Evolutionary conservation across 192 early-diverging fungal species (phyloP).

Genomic region (Linnemannia hyalina): DNA sequence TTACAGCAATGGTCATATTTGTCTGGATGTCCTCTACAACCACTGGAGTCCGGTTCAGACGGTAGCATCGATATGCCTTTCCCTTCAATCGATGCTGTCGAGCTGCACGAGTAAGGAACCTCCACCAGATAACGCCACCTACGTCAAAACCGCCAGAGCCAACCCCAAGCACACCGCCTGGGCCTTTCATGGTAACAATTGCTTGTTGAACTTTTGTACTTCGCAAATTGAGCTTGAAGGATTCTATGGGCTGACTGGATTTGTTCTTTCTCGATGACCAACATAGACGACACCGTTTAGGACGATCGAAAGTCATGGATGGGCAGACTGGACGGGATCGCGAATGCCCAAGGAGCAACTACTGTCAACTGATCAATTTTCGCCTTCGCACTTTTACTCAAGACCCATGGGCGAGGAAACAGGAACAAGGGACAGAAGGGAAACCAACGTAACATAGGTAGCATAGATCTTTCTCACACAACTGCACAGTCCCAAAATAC

Average conservation of each 20-base stretch:
- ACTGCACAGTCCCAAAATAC: neutral
- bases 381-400: neutral
- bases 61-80: constrained; percentile 89
- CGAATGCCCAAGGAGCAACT: neutral
- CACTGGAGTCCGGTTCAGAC: constrained; percentile 96
- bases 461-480: neutral
- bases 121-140: constrained; percentile 70
- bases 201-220: neutral
- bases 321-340: neutral
- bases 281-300: constrained; percentile 49
- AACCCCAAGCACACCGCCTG: constrained; percentile 73
- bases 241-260: neutral
- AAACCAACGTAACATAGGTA: neutral
- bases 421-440: neutral
- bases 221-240: neutral
- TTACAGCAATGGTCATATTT: constrained; percentile 97
- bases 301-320: neutral
- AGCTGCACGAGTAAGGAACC: constrained; percentile 74
- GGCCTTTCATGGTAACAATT: constrained; percentile 65
- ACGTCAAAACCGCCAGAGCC: constrained; percentile 63
- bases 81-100: constrained; percentile 93
- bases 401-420: neutral
- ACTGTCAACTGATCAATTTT: too few relatives aligned
- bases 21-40: constrained; percentile 94
- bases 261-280: neutral